Evolutionary conservation across 495 filamentous ascomycete genomes (phyloP).

Genomic region (Penicillium argentinense): DNA sequence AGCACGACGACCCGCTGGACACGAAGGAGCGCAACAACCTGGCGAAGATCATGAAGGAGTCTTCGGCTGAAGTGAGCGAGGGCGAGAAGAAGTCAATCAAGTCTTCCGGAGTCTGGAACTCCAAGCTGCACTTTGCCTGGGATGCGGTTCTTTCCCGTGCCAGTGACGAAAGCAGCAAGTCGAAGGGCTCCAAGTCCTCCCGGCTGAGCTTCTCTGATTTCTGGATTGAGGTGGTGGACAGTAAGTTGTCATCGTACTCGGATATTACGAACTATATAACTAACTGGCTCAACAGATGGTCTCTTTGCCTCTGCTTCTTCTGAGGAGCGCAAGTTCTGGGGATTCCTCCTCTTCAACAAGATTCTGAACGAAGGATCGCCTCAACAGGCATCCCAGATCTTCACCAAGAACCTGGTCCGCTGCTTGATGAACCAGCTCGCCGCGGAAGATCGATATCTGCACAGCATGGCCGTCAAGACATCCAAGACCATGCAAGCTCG

Average conservation of each 20-base stretch:
- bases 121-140: conserved; percentile 88
- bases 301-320: conserved; percentile 80
- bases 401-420: conserved; percentile 79
- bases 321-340: conserved; percentile 84
- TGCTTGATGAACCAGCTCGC: conserved; percentile 85
- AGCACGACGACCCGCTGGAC: conserved; percentile 64
- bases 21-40: conserved; percentile 60
- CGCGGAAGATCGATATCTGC: conserved; percentile 80
- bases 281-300: conserved; percentile 54
- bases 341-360: conserved; percentile 81
- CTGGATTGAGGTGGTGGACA: conserved; percentile 87
- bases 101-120: conserved; percentile 73
- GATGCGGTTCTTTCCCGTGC: conserved; percentile 62
- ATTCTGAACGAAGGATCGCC: conserved; percentile 54
- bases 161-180: conserved; percentile 30
- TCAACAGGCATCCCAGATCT: conserved; percentile 55
- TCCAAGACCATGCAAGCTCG: conserved; percentile 65
- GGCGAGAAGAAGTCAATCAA: conserved; percentile 43
- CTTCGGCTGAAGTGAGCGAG: conserved; percentile 52
- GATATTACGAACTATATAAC: conserved; percentile 2
- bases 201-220: conserved; percentile 66
- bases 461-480: conserved; percentile 73
- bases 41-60: conserved; percentile 77
- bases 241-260: conserved; percentile 46
- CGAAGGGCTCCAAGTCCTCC: conserved; percentile 33